phyloP scores from a whole-genome alignment of 331 rosid genomes.

The Saraca asoca region DNA sequence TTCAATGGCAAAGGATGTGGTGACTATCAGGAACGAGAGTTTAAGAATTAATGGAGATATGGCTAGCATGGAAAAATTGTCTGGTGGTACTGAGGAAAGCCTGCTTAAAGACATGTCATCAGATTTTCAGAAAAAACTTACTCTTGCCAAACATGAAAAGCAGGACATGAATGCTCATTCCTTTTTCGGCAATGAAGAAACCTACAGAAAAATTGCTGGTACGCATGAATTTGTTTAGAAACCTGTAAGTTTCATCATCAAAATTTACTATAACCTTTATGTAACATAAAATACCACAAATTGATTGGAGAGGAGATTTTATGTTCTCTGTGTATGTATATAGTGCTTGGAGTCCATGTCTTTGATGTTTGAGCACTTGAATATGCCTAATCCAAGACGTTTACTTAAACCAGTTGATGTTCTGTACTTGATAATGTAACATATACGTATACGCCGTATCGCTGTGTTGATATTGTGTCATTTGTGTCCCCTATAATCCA shows the following conservation, averaged over 20 bases:
- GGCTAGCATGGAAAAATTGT: conserved; percentile 26
- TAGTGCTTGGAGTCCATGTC: no score
- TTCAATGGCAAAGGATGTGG: conserved; percentile 86
- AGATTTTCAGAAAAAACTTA: conserved; percentile 93
- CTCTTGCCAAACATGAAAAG: conserved; percentile 65
- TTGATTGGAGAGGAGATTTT: neutral
- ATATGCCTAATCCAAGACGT: neutral
- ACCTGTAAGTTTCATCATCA: neutral
- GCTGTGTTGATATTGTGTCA: neutral
- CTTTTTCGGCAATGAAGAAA: conserved; percentile 53
- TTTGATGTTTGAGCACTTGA: neutral
- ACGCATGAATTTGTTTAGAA: conserved; percentile 37
- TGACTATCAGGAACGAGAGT: conserved; percentile 76
- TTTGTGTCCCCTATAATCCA: neutral
- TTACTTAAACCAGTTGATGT: neutral
- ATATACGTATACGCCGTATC: conserved; percentile 3
- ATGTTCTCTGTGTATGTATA: neutral
- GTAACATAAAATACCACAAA: neutral
- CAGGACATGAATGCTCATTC: conserved; percentile 42
- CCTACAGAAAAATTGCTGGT: conserved; percentile 63
- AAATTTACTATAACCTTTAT: no score
- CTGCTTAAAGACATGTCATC: conserved; percentile 51
- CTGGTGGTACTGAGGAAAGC: conserved; percentile 46
- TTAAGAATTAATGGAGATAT: conserved; percentile 55
- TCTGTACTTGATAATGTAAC: neutral